These are phyloP conservation scores for Plantago coronopus DNA, from an alignment of 305 asterid genomes.

Conservation along the genomic window DNA sequence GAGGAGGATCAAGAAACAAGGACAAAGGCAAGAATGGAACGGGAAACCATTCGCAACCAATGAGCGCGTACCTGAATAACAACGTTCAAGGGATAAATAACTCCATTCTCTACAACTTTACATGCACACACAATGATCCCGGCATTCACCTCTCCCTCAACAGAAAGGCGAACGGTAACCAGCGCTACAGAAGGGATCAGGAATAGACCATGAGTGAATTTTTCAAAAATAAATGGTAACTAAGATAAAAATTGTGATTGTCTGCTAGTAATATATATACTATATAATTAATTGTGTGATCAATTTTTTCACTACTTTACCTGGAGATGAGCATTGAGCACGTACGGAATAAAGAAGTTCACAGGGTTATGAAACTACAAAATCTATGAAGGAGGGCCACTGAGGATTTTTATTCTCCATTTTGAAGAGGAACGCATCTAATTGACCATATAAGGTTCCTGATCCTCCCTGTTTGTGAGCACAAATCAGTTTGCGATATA, in stretches of 20 bases:
- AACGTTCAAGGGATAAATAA: constrained; percentile 81
- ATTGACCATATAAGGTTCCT: not conserved
- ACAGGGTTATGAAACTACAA: not conserved
- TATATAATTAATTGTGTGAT: constrained; percentile 5
- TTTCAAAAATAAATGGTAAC: not conserved
- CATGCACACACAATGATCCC: constrained; percentile 46
- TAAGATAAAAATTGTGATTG: not conserved
- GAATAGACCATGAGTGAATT: not conserved
- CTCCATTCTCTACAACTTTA: constrained; percentile 45
- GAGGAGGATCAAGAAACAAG: constrained; percentile 28
- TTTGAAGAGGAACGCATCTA: constrained; percentile 9
- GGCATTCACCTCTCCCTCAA: constrained; percentile 58
- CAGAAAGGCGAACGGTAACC: constrained; percentile 24
- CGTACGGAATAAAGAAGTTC: constrained; percentile 11
- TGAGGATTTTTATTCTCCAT: constrained; percentile 12
- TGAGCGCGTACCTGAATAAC: constrained; percentile 54
- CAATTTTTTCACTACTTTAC: constrained; percentile 4
- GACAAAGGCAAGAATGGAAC: constrained; percentile 20
- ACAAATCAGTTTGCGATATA: too few relatives aligned
- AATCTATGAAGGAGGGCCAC: not conserved
- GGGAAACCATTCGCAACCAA: constrained; percentile 28
- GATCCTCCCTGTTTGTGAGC: too few relatives aligned
- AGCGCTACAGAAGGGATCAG: not conserved
- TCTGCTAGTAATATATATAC: too few relatives aligned
- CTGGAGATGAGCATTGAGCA: constrained; percentile 3